These are phyloP conservation scores for Graphilbum fragrans DNA, from an alignment of 2,329 filamentous ascomycete species.

Conservation along the genomic window DNA sequence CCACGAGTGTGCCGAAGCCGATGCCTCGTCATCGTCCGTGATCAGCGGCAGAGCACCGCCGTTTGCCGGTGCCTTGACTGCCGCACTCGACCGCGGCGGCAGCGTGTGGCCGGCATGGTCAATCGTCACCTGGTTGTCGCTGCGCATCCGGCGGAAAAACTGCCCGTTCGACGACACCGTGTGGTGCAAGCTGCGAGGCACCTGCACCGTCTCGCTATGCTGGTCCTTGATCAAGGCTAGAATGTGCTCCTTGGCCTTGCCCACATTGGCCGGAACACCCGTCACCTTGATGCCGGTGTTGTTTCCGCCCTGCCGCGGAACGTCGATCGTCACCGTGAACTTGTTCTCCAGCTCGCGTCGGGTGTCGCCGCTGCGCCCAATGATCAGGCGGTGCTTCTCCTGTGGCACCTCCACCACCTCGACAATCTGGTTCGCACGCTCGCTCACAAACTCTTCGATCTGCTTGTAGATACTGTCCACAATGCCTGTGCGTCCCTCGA, in stretches of 20 bases:
- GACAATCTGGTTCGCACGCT: conserved; percentile 72
- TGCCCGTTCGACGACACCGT: conserved; percentile 76
- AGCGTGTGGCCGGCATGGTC: conserved; percentile 76
- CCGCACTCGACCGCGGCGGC: conserved; percentile 54
- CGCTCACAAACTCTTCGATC: conserved; percentile 70
- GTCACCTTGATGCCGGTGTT: conserved; percentile 78
- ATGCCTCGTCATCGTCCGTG: conserved; percentile 64
- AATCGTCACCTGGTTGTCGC: conserved; percentile 77
- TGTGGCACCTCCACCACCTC: conserved; percentile 71
- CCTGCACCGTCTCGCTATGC: conserved; percentile 74
- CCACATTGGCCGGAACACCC: conserved; percentile 66
- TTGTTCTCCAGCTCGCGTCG: conserved; percentile 76
- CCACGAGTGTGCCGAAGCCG: conserved; percentile 67
- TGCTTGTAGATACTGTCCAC: conserved; percentile 81
- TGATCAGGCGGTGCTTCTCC: conserved; percentile 82
- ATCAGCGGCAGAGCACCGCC: conserved; percentile 73
- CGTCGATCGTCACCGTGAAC: conserved; percentile 78
- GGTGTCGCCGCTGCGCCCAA: conserved; percentile 81
- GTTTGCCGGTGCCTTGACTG: conserved; percentile 38
- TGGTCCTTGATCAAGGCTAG: conserved; percentile 67
- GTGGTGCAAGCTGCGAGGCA: conserved; percentile 77
- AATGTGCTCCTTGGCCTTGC: conserved; percentile 81
- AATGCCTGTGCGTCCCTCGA: conserved; percentile 73
- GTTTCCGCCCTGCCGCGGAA: conserved; percentile 78
- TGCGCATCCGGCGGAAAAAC: conserved; percentile 83